A percentile compares a stretch with the other conserved stretches of the same genome.
These are phyloP conservation scores for Vanderwaltozyma verrucispora DNA, from an alignment of 805 yeast genomes.

Conservation along the genomic window DNA sequence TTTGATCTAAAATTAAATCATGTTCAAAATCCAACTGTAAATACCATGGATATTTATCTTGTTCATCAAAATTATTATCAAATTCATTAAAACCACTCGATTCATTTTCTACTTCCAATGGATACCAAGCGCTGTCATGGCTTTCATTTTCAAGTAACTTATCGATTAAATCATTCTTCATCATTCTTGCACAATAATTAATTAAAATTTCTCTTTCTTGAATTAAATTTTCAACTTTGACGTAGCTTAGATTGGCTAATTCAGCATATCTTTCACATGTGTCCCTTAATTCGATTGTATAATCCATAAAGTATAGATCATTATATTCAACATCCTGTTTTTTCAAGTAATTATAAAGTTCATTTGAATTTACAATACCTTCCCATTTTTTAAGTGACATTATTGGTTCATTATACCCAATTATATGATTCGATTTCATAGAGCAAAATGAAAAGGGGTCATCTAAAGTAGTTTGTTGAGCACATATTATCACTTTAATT, in stretches of 20 bases:
- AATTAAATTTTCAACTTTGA: constrained; percentile 45
- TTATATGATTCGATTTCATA: constrained; percentile 42
- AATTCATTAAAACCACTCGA: neutral
- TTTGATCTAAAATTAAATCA: constrained; percentile 49
- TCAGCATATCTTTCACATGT: constrained; percentile 29
- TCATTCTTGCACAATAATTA: constrained; percentile 65
- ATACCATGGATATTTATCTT: constrained; percentile 53
- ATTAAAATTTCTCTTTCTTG: constrained; percentile 62
- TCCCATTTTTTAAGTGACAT: constrained; percentile 2
- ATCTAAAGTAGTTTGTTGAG: constrained; percentile 57
- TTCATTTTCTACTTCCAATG: neutral
- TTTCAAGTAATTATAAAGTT: constrained; percentile 37
- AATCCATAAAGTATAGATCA: constrained; percentile 28
- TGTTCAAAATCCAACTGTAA: constrained; percentile 56
- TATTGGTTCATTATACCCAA: constrained; percentile 24
- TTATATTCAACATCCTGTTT: constrained; percentile 36
- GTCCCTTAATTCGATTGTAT: constrained; percentile 21
- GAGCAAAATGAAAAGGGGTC: constrained; percentile 70
- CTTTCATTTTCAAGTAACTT: constrained; percentile 44
- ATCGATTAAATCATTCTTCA: constrained; percentile 62
- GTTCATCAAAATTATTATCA: neutral
- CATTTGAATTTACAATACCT: constrained; percentile 23
- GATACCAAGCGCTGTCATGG: constrained; percentile 1
- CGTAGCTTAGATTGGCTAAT: constrained; percentile 27
- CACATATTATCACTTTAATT: constrained; percentile 49